Evolutionary conservation across 805 yeast species (phyloP).

Genomic region (Nakazawaea ambrosiae): DNA sequence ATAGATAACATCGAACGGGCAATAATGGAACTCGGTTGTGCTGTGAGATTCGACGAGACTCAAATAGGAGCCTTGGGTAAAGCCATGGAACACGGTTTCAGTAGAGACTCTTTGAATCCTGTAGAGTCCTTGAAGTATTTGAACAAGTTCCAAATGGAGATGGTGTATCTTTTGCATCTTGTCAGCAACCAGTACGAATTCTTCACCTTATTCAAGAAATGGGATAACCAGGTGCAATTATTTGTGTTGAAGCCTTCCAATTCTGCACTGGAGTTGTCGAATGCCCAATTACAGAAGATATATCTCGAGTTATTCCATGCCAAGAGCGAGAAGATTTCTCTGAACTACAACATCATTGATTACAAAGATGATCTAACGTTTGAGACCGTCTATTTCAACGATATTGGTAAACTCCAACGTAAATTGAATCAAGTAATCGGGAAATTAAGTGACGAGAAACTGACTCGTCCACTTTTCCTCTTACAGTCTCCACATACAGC

Average conservation of each 20-base stretch:
- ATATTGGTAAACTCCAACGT: constrained; percentile 46
- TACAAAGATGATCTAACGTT: constrained; percentile 49
- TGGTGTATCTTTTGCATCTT: constrained; percentile 62
- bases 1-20: constrained; percentile 65
- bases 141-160: constrained; percentile 44
- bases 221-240: constrained; percentile 44
- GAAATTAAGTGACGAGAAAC: constrained; percentile 56
- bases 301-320: constrained; percentile 47
- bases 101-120: constrained; percentile 43
- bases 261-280: constrained; percentile 58
- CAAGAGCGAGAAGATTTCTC: constrained; percentile 38
- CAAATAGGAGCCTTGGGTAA: constrained; percentile 79
- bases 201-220: constrained; percentile 58
- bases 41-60: constrained; percentile 61
- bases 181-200: constrained; percentile 71
- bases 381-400: constrained; percentile 48
- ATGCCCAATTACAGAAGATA: constrained; percentile 37
- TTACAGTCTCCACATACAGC: constrained; percentile 64
- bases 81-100: constrained; percentile 83
- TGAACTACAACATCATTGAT: constrained; percentile 39
- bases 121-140: constrained; percentile 46
- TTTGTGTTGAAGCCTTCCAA: constrained; percentile 63
- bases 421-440: constrained; percentile 47
- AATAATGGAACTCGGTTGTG: constrained; percentile 69
- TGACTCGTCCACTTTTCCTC: constrained; percentile 56